These are phyloP conservation scores for Viola pubescens DNA, from an alignment of 441 rosid species.

Conservation along the genomic window DNA sequence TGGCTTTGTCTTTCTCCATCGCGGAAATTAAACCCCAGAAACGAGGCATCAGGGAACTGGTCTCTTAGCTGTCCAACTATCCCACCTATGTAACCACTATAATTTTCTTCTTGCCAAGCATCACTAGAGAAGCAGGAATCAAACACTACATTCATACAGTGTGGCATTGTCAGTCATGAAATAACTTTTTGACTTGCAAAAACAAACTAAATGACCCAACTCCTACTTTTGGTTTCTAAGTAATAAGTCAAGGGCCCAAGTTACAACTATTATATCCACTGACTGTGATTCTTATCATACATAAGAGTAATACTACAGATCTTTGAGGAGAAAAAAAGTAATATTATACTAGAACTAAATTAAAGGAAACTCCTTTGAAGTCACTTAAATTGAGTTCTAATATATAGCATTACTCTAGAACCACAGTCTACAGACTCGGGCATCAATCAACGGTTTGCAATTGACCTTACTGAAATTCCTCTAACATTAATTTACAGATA, in stretches of 20 bases:
- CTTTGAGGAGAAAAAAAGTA: neutral
- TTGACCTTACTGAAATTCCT: too few relatives aligned
- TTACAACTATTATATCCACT: neutral
- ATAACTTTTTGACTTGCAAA: neutral
- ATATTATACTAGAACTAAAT: neutral
- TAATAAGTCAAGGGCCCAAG: neutral
- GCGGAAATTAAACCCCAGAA: conserved; percentile 80
- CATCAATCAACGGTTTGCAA: too few relatives aligned
- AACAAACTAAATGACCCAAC: conserved; percentile 2
- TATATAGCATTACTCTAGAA: too few relatives aligned
- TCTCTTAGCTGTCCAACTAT: conserved; percentile 59
- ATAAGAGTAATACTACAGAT: neutral
- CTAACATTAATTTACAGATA: too few relatives aligned
- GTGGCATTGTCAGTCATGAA: conserved; percentile 16
- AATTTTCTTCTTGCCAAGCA: conserved; percentile 56
- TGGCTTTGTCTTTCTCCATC: conserved; percentile 55
- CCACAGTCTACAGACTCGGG: too few relatives aligned
- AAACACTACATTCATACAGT: conserved; percentile 44
- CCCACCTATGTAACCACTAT: conserved; percentile 50
- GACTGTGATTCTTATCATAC: neutral
- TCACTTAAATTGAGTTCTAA: too few relatives aligned
- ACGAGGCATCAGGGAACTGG: conserved; percentile 72
- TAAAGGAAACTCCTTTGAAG: too few relatives aligned
- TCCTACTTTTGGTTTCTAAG: neutral
- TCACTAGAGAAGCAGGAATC: conserved; percentile 81